Evolutionary conservation across 148 eudicot species (phyloP).

Genomic region (Nepenthes mirabilis): DNA sequence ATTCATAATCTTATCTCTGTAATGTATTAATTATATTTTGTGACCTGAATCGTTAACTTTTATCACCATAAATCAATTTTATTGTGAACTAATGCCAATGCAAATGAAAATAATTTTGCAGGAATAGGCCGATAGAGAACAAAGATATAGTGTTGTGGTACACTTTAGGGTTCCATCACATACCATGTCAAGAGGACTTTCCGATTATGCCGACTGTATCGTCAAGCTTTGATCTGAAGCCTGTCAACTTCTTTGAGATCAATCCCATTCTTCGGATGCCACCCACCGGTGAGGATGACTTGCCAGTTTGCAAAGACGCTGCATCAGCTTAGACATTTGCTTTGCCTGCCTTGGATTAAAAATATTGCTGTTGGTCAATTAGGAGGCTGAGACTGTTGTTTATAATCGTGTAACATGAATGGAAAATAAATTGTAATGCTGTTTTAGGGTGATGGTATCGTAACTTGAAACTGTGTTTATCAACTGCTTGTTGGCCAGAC

Average conservation of each 20-base stretch:
- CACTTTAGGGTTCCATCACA: slow-evolving; percentile 80
- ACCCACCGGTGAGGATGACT: slow-evolving; percentile 49
- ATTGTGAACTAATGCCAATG: too few relatives aligned
- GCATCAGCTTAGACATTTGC: slow-evolving; percentile 16
- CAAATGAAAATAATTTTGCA: slow-evolving; percentile 17
- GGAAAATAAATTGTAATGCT: too few relatives aligned
- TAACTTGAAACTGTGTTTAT: too few relatives aligned
- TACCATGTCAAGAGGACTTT: slow-evolving; percentile 88
- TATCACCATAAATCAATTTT: too few relatives aligned
- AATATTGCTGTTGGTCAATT: too few relatives aligned
- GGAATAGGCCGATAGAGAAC: slow-evolving; percentile 72
- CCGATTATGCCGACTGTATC: slow-evolving; percentile 94
- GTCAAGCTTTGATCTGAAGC: slow-evolving; percentile 80
- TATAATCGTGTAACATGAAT: too few relatives aligned
- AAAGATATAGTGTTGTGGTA: slow-evolving; percentile 86
- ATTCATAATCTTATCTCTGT: not conserved
- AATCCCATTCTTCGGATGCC: slow-evolving; percentile 64
- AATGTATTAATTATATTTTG: too few relatives aligned
- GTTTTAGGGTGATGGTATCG: too few relatives aligned
- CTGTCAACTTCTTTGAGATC: slow-evolving; percentile 80
- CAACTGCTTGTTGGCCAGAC: too few relatives aligned
- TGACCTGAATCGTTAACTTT: too few relatives aligned
- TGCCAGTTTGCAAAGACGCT: slow-evolving; percentile 46
- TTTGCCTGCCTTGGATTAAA: not conserved
- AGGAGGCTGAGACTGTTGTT: too few relatives aligned